Base-by-base conservation (phyloP, 305 asterid genomes). In the Striga hermonthica region DNA sequence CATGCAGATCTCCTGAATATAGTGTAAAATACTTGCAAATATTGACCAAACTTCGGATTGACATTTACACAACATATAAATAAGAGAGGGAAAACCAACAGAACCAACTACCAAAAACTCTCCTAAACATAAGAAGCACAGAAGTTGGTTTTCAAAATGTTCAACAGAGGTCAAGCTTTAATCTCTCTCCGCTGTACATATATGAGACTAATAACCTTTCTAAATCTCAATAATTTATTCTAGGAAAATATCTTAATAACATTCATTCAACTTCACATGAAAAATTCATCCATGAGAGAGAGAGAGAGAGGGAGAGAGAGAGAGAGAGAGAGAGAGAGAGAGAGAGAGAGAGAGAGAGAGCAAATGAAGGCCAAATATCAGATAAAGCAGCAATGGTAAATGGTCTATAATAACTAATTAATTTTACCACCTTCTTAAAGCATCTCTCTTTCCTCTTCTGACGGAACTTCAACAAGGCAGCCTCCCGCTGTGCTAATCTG, bases 381-480 rank as follows among this genome's bases (percentile, higher is more conserved):
- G 31, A 22, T 22, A 22, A 22, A 22, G 31, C 31, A 22, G 31
- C 31, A 22, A 22, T 22, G 2, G 31, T 22, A 22, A 22, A 22
- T 22, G 2, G 31, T 22, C 31, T 22, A 22, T 22, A 22, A 22
- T 22, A 22, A 22, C 31, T 22, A 22, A 22, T 22, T 22, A 22
- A 22, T 15, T 28, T n/a, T 73, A 77, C 85, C 83, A 76, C 74
- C 74, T 76, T 83, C 72, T 54, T 53, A 43, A 80, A 80, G 75
- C 85, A 83, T 74, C 84, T 80, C 15, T 73, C 88, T 57, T 78
- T 88, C 76, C 85, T 82, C 83, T 91, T 83, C 71, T 74, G 87
- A 28, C 84, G 85, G 77, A 86, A 83, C 81, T 86, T 91, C 83
- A 76, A 77, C 78, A 88, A 76, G 68, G 95, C 86, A 65, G 93